These are phyloP conservation scores for Daldinia concentrica DNA, from an alignment of 495 filamentous ascomycete genomes.

Conservation along the genomic window DNA sequence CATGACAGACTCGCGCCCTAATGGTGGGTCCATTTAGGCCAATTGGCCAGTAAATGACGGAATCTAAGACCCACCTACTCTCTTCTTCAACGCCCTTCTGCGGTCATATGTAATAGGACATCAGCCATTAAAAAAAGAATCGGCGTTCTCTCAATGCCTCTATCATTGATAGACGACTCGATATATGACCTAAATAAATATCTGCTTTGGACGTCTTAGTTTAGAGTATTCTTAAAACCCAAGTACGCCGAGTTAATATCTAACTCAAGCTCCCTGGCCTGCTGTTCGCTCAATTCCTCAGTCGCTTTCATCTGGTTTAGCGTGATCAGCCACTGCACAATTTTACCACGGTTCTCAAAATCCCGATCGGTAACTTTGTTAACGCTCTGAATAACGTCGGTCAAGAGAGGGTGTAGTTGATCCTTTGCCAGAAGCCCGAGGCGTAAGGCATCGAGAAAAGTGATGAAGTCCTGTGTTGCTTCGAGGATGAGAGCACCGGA, in stretches of 20 bases:
- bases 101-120: too few species aligned
- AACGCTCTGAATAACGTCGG: constrained; percentile 93
- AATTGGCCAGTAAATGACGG: constrained; percentile 21
- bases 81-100: constrained; percentile 23
- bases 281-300: constrained; percentile 87
- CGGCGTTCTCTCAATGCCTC: constrained; percentile 3
- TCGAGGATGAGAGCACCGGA: constrained; percentile 80
- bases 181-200: background rate
- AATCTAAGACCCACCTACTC: constrained; percentile 23
- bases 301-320: constrained; percentile 97
- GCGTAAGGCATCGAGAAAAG: constrained; percentile 91
- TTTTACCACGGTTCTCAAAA: constrained; percentile 94
- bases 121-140: constrained; percentile 4
- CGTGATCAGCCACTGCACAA: constrained; percentile 96
- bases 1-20: constrained; percentile 35
- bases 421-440: constrained; percentile 92
- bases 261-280: constrained; percentile 85
- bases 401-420: constrained; percentile 89
- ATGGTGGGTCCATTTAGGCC: constrained; percentile 8
- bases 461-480: constrained; percentile 98
- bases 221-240: constrained; percentile 76
- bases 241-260: constrained; percentile 92
- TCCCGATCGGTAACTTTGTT: constrained; percentile 95
- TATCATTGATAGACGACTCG: constrained; percentile 2
- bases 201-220: constrained; percentile 15